Evolutionary conservation across 139 green algal genomes (phyloP), one percentile per base, ranked within the genome.

Genomic region (Pleodorina starrii): DNA sequence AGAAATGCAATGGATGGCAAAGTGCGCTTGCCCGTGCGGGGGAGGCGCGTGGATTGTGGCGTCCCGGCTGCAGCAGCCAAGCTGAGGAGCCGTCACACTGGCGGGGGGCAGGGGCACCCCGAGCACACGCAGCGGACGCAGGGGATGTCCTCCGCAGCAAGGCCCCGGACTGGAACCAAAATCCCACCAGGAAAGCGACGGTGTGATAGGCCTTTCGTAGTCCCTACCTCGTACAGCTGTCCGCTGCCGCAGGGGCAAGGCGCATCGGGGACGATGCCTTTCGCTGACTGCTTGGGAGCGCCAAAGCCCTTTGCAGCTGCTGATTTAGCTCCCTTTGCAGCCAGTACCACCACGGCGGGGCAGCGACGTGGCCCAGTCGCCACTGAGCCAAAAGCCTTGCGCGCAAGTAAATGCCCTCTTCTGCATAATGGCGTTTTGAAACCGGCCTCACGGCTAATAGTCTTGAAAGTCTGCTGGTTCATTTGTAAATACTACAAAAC

Each of bases 191-290:
- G n/a, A n/a, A n/a, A n/a, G n/a, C n/a, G n/a, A n/a, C n/a, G n/a
- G n/a, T n/a, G n/a, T n/a, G n/a, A n/a, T n/a, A n/a, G n/a, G n/a
- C n/a, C n/a, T n/a, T n/a, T n/a, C n/a, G 0, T 27, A 38, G 7
- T 32, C 4, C 80, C 17, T 25, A 87, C 81, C 43, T 78, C 63
- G 16, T 68, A 87, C 0, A 57, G 3, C 36, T 4, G 17, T 1
- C 81, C 63, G 19, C 81, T 87, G 17, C 81, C 81, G 40, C 81
- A 87, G 29, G 81, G 81, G 43, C 81, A 87, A 14, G n/a, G 60
- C 19, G 29, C 43, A 27, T 78, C 81, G 0, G n/a, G 7, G 1
- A 29, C 60, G 10, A 78, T 66, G 2, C 81, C 81, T 40, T 78
- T 87, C 40, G 57, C 21, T 1, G 21, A 29, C 3, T 16, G 43